Evolutionary conservation across 2,329 filamentous ascomycete genomes (phyloP).

Genomic region (Microdochium nivale): DNA sequence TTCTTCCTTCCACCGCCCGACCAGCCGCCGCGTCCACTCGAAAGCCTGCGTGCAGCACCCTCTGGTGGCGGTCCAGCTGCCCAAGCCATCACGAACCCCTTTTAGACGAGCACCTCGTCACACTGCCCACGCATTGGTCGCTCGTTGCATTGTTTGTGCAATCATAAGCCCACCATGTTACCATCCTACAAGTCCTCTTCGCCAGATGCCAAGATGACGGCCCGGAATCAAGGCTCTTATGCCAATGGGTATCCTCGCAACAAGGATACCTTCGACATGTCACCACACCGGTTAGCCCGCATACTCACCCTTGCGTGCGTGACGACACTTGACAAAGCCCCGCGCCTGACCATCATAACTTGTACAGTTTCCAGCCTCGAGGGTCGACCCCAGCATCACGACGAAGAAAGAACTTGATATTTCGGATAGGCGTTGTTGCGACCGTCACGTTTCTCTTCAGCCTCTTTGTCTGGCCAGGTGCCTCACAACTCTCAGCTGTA

Average conservation of each 20-base stretch:
- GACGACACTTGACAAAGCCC: slow-evolving; percentile 4
- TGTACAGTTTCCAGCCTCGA: slow-evolving; percentile 74
- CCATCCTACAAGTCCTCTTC: slow-evolving; percentile 44
- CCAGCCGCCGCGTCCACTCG: not conserved
- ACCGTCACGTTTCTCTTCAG: slow-evolving; percentile 57
- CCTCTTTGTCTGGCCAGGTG: slow-evolving; percentile 67
- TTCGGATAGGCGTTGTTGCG: slow-evolving; percentile 54
- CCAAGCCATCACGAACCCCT: not conserved
- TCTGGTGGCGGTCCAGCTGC: not conserved
- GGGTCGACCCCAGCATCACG: slow-evolving; percentile 62
- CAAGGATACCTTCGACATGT: slow-evolving; percentile 70
- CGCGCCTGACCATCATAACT: slow-evolving; percentile 9
- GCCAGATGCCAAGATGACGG: slow-evolving; percentile 62
- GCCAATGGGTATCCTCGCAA: slow-evolving; percentile 75
- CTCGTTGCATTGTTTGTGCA: not conserved
- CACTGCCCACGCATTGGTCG: not conserved
- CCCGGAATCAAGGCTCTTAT: slow-evolving; percentile 70
- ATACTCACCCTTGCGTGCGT: not conserved
- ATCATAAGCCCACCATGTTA: slow-evolving; percentile 36
- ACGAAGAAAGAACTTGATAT: slow-evolving; percentile 63
- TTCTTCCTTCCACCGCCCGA: not conserved
- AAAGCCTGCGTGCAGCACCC: not conserved
- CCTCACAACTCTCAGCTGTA: slow-evolving; percentile 49
- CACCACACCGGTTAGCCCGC: slow-evolving; percentile 68
- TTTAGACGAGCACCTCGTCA: not conserved